Percentiles rank a stretch among this genome's conserved stretches.
Conservation (phyloP, 2,329 filamentous ascomycete genomes). For the Penicillium sclerotiorum region DNA sequence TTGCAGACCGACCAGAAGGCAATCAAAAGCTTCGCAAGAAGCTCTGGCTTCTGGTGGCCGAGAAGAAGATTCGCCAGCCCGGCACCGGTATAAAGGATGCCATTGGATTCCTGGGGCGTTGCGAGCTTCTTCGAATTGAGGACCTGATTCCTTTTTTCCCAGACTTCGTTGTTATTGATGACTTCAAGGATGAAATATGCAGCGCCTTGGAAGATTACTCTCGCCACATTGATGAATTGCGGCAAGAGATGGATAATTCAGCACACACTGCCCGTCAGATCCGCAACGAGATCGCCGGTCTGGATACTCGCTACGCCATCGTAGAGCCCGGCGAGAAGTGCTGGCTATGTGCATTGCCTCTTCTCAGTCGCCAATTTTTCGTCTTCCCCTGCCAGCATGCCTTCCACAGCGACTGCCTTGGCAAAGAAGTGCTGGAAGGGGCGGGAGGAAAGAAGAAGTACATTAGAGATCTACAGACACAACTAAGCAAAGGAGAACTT, state of each 20-base stretch:
- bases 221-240: slow-evolving; percentile 82
- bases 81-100: slow-evolving; percentile 87
- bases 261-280: slow-evolving; percentile 88
- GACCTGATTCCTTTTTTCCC: slow-evolving; percentile 98
- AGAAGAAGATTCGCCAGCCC: slow-evolving; percentile 82
- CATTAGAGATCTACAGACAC: slow-evolving; percentile 82
- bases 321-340: slow-evolving; percentile 96
- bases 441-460: slow-evolving; percentile 75
- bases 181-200: slow-evolving; percentile 99
- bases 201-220: slow-evolving; percentile 89
- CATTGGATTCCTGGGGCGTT: slow-evolving; percentile 89
- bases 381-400: slow-evolving; percentile 98
- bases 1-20: slow-evolving; percentile 80
- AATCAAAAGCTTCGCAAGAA: slow-evolving; percentile 84
- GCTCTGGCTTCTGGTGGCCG: slow-evolving; percentile 91
- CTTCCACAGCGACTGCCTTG: slow-evolving; percentile 94
- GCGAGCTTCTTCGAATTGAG: slow-evolving; percentile 90
- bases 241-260: slow-evolving; percentile 94
- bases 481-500: slow-evolving; percentile 76
- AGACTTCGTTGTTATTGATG: slow-evolving; percentile 97
- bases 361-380: slow-evolving; percentile 91
- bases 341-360: slow-evolving; percentile 80
- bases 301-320: slow-evolving; percentile 90
- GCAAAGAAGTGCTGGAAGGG: slow-evolving; percentile 79
- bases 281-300: slow-evolving; percentile 79